Evolutionary conservation across 1,284 basidiomycete species (phyloP).

Genomic region (Apiotrichum brassicae): DNA sequence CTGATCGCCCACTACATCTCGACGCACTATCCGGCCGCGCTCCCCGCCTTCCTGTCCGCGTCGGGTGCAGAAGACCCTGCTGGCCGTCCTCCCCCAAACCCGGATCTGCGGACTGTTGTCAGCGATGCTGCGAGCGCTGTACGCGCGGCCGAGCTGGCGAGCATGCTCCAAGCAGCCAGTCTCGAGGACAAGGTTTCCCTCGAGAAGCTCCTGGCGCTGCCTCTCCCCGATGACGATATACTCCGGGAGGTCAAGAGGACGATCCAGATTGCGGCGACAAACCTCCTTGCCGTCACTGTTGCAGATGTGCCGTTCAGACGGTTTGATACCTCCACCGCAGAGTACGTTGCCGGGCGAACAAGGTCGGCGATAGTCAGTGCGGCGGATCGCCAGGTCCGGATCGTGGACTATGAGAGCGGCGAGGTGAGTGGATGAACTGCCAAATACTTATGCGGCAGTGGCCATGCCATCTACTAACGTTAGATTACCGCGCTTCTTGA

Average conservation of each 20-base stretch:
- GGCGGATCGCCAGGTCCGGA: slow-evolving; percentile 70
- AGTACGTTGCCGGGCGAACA: slow-evolving; percentile 23
- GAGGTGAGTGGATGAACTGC: slow-evolving; percentile 44
- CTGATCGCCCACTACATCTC: slow-evolving; percentile 43
- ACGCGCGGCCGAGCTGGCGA: slow-evolving; percentile 11
- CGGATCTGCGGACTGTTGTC: slow-evolving; percentile 38
- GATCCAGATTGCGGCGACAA: slow-evolving; percentile 30
- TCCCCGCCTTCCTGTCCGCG: slow-evolving; percentile 34
- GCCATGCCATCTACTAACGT: too few species aligned
- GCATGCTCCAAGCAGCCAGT: slow-evolving; percentile 8
- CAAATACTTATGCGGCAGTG: not conserved
- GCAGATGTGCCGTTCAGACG: slow-evolving; percentile 25
- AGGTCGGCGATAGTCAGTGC: slow-evolving; percentile 64
- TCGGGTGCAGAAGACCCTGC: slow-evolving; percentile 21
- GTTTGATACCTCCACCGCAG: slow-evolving; percentile 40
- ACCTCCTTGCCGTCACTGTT: slow-evolving; percentile 33
- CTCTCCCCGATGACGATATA: slow-evolving; percentile 15
- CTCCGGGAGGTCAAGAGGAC: slow-evolving; percentile 12
- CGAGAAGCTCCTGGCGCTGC: slow-evolving; percentile 20
- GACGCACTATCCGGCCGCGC: slow-evolving; percentile 32
- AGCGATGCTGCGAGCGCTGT: slow-evolving; percentile 25
- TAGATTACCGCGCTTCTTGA: slow-evolving; percentile 38
- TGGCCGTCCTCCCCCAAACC: slow-evolving; percentile 19
- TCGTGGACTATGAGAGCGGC: slow-evolving; percentile 70
- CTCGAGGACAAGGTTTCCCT: slow-evolving; percentile 12